Evolutionary conservation across 768 basidiomycete species (phyloP), one percentile per base, ranked within the genome.

Genomic region (Russula vinacea): DNA sequence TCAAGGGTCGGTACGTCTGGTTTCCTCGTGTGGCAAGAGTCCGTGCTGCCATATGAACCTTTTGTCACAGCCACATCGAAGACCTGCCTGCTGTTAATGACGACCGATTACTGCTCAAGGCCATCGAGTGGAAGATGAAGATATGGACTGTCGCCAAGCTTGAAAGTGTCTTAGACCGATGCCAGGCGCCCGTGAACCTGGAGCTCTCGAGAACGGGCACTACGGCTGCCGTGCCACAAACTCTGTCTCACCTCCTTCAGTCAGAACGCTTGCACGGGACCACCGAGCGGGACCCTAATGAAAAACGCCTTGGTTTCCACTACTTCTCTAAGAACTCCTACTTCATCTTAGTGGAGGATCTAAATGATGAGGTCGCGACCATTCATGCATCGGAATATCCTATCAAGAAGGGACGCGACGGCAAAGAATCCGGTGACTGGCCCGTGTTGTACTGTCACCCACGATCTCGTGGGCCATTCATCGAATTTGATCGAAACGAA

Each of bases 301-400:
- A 94, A 66, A 91, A 84, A 66, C 85, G 94, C 56, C 87, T 89
- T 67, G 94, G 95, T 74, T 92, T 85, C 71, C 84, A 82, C 62
- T 99, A 98, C 74, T 98, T 98, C 74, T 76, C 83, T 19, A 84
- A 85, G 47, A 80, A 81, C 47, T 84, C 82, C 57, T 87, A 83
- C 71, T 98, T 93, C 73, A 81, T 98, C 51, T 81, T 98, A 50
- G 83, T 98, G n/a, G 95, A 98, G 73, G 96, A 98, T 71, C 82
- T 93, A 62, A 83, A 82, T 5, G 85, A 88, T 59, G 88, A 93
- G 69, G 79, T 94, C 45, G 88, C 93, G 16, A 92, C 97, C 2
- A 83, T 98, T 67, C 85, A 89, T 58, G 82, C 84, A 19, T 85
- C 91, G 62, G 94, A 98, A 73, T 98, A 96, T 75, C 76, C 82